Percentiles rank a stretch among this genome's conserved stretches.
phyloP scores from a whole-genome alignment of 306 rosid genomes.

The Spatholobus suberectus region DNA sequence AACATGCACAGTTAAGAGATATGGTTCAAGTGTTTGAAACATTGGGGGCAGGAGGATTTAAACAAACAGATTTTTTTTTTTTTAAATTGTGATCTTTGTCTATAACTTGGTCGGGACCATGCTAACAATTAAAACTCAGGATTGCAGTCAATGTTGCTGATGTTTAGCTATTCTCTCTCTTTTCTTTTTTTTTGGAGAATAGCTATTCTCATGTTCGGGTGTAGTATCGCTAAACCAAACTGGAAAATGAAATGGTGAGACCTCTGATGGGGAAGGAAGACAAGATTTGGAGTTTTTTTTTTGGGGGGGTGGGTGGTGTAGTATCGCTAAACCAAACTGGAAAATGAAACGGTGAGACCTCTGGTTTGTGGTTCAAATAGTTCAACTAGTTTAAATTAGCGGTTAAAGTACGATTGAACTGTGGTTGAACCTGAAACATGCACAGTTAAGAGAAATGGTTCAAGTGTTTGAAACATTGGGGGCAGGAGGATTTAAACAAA shows the following conservation, averaged over 20 bases:
- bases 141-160: neutral
- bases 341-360: neutral
- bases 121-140: neutral
- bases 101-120: neutral
- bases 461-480: neutral
- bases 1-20: neutral
- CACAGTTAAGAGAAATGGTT: neutral
- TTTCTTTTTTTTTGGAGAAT: too few species aligned
- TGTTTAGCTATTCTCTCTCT: too few species aligned
- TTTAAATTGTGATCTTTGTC: neutral
- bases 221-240: too few species aligned
- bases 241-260: too few species aligned
- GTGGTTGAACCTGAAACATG: neutral
- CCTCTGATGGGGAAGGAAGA: too few species aligned
- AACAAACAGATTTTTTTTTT: neutral
- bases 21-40: neutral
- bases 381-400: neutral
- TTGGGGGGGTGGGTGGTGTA: neutral
- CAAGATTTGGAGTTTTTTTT: too few species aligned
- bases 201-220: too few species aligned
- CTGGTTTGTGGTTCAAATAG: neutral
- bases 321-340: neutral
- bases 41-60: neutral
- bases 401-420: neutral
- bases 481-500: neutral